phyloP scores from a whole-genome alignment of 441 rosid species.

The Arabidopsis lyrata region DNA sequence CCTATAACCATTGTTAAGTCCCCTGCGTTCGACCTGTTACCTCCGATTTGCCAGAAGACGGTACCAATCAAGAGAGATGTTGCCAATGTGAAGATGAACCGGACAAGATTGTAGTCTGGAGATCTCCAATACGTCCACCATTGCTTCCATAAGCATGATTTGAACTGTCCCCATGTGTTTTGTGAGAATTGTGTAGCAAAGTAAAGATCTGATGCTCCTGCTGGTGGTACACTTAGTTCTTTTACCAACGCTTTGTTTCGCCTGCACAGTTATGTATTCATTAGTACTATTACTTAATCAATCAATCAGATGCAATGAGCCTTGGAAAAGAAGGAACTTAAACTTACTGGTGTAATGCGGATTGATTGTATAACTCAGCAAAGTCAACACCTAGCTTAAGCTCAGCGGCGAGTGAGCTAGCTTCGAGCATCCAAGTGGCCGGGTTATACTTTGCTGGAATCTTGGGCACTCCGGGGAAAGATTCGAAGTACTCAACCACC shows the following conservation, averaged over 20 bases:
- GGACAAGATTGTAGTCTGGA: slow-evolving; percentile 67
- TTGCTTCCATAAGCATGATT: slow-evolving; percentile 66
- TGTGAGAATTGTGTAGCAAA: slow-evolving; percentile 56
- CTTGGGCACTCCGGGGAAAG: slow-evolving; percentile 68
- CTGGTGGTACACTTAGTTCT: slow-evolving; percentile 49
- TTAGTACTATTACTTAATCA: slow-evolving; percentile 12
- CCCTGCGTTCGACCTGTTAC: slow-evolving; percentile 52
- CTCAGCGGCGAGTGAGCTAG: slow-evolving; percentile 76
- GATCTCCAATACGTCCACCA: slow-evolving; percentile 81
- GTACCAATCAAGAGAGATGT: slow-evolving; percentile 60
- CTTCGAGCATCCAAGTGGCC: slow-evolving; percentile 87
- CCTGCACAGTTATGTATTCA: slow-evolving; percentile 23
- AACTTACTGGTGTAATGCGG: slow-evolving; percentile 66
- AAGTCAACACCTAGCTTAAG: slow-evolving; percentile 64
- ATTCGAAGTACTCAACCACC: slow-evolving; percentile 73
- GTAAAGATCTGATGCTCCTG: slow-evolving; percentile 50
- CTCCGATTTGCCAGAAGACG: slow-evolving; percentile 69
- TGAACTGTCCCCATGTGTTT: slow-evolving; percentile 53
- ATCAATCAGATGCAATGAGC: neutral
- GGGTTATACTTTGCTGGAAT: slow-evolving; percentile 76
- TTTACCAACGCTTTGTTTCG: slow-evolving; percentile 44
- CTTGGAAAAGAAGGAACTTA: neutral
- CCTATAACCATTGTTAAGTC: slow-evolving; percentile 75
- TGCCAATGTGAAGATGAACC: slow-evolving; percentile 48
- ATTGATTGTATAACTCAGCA: slow-evolving; percentile 60